Base-by-base conservation (phyloP, 2,329 filamentous ascomycete genomes). In the Calonectria crousiana region DNA sequence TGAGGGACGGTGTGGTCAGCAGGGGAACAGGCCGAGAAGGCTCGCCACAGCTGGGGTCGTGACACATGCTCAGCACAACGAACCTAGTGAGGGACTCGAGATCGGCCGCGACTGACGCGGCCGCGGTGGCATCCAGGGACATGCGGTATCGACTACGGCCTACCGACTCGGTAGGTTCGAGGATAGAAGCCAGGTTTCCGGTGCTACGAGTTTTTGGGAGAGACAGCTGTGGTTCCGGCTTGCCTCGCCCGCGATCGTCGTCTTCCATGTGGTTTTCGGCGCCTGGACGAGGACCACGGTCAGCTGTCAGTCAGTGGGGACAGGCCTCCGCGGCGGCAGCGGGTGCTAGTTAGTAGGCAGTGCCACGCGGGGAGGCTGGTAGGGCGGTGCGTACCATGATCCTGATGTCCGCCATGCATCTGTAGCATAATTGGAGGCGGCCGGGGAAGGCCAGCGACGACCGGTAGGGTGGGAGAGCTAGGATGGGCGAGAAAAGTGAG, bases 31-130 rank as follows among this genome's bases (percentile, higher is more conserved):
- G 68, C 72, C 64, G 70, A 73, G 56, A 68, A 65, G 64, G 74
- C 74, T 65, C 60, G 75, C 74, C 76, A 77, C 75, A 69, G 44
- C 47, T 41, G 52, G 32, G 53, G 62, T 66, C 71, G 75, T 75
- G 74, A 76, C 72, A 76, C 74, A 76, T 78, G 75, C 76, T 70
- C 67, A 70, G 72, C 66, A 71, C 44, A 64, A 84, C 85, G 72
- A 78, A 97, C 95, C 94, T 95, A 85, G 93, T 89, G 84, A 95
- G 87, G 80, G 91, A 88, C 83, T 96, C 94, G 85, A 92, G 91
- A 78, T 94, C 93, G 79, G 88, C 85, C 75, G 84, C 82, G 75
- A 85, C 85, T 77, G 90, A 88, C 74, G 91, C 88, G 67, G 92
- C 90, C 72, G 92, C 92, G 84, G 92, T 90, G 73, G 92, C 92